phyloP scores from a whole-genome alignment of 495 filamentous ascomycete species.

The Talaromyces adpressus region DNA sequence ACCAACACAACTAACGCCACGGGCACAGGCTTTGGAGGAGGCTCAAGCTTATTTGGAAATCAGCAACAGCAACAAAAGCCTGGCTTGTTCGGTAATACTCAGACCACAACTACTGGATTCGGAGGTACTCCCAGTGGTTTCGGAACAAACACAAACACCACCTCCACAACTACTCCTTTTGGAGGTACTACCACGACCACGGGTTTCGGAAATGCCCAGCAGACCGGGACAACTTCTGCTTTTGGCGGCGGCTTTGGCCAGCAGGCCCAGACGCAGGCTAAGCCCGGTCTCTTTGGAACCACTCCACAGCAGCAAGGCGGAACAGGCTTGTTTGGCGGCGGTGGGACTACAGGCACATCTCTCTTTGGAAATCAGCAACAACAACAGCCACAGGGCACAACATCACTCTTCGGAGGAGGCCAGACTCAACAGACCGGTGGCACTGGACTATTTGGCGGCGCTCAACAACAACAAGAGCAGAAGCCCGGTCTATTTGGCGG shows the following conservation, averaged over 20 bases:
- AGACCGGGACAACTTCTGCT: slow-evolving; percentile 21
- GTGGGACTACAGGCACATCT: slow-evolving; percentile 21
- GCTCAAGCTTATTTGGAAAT: slow-evolving; percentile 39
- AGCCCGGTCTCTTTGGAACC: slow-evolving; percentile 24
- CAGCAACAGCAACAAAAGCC: slow-evolving; percentile 27
- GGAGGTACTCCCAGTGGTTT: slow-evolving; percentile 34
- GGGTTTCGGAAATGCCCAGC: slow-evolving; percentile 34
- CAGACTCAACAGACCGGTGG: slow-evolving; percentile 15
- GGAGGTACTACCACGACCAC: slow-evolving; percentile 22
- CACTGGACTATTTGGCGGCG: slow-evolving; percentile 31
- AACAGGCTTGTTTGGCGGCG: slow-evolving; percentile 39
- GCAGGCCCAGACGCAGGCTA: slow-evolving; percentile 39
- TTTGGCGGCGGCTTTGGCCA: slow-evolving; percentile 43
- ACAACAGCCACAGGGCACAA: slow-evolving; percentile 38
- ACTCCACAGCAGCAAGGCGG: slow-evolving; percentile 34
- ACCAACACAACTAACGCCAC: slow-evolving; percentile 21
- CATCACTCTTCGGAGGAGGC: slow-evolving; percentile 26
- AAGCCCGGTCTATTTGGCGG: slow-evolving; percentile 54
- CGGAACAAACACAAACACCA: slow-evolving; percentile 27
- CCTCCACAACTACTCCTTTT: slow-evolving; percentile 25
- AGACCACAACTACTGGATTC: slow-evolving; percentile 29
- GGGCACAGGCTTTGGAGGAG: slow-evolving; percentile 27
- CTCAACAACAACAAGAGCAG: slow-evolving; percentile 40
- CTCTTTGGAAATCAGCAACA: slow-evolving; percentile 37
- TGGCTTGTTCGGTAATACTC: slow-evolving; percentile 19